Base-by-base conservation (phyloP, 2,329 filamentous ascomycete genomes). In the Cladophialophora carrionii region DNA sequence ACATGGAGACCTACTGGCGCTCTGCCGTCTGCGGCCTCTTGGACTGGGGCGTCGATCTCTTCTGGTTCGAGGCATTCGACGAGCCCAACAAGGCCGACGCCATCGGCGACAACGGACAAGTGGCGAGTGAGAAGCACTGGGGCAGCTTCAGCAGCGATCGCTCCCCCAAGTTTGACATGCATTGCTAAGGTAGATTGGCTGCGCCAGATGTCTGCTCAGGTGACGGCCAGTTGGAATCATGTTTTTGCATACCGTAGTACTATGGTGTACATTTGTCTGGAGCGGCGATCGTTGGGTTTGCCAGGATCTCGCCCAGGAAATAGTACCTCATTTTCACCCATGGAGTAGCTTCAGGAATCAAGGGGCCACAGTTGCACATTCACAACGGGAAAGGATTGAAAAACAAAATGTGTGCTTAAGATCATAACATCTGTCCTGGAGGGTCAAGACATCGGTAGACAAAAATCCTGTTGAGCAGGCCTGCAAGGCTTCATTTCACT, bases 1-100 rank as follows among this genome's bases (percentile, higher is more conserved):
- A 87, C 72, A 87, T 87, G 31, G 75, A 82, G 68, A 79, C 77
- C 26, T 91, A 86, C 80, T 90, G 82, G 79, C 78, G 84, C 71
- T 75, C 84, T 53, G 85, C 83, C 68, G 83, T 90, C 72, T 90
- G 88, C 76, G 83, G 83, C 58, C 83, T 88, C 73, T 77, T 89
- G 41, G 81, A 80, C 68, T 89, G 86, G 85, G 86, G 86, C 66
- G 81, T 87, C 68, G 89, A 90, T 72, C 84, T 87, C 62, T 90
- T 90, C 79, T 88, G 85, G 78, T 91, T 91, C 71, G 88, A 90
- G 81, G 88, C 88, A 51, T 90, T 89, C 71, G 88, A 69, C 53
- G 88, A 91, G 83, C 80, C 84, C 65, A 89, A 87, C 86, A 90
- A 90, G 84, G 87, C 88, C 61, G 76, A 81, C 52, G 84, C 82